Evolutionary conservation across 2,329 filamentous ascomycete genomes (phyloP), one percentile per base, ranked within the genome.

Genomic region (Aspergillus ochraceus): DNA sequence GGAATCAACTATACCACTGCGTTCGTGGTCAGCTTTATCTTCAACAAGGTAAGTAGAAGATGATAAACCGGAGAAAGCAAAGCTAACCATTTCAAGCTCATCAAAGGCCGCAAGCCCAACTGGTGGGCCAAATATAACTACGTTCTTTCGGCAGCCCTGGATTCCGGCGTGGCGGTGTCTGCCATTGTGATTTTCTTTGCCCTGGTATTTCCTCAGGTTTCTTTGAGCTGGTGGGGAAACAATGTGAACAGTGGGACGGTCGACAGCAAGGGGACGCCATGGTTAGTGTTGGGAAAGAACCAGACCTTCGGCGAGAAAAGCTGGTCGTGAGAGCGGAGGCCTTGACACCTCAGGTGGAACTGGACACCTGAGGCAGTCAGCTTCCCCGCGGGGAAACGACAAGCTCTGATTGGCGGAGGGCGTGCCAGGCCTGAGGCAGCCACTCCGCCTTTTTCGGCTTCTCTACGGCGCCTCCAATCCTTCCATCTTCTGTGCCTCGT

Each of bases 141-240:
- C 58, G 71, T 76, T 12, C 64, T 77, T 2, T 74, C 73, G 1
- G 73, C 74, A 12, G 73, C 74, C 1, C 65, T 76, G 10, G 71
- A 73, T 52, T 68, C 68, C 0, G 75, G 72, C 2, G 66, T 74
- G 17, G 75, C 74, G 17, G 66, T 77, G 17, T 70, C 73, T 1
- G 70, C 70, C 1, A 69, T 77, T 24, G 62, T 77, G 17, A 75
- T 76, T 26, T 76, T 77, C 64, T 76, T 77, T 56, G 66, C 65
- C 9, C 65, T 76, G 54, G 70, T 70, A 22, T 76, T 77, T 60
- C 70, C 71, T 2, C 70, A 71, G 3, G 60, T 67, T 11, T 66
- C 47, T 12, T 57, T 74, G 22, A 62, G 52, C 20, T 75, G 72
- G 71, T 74, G 73, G 73, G 72, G 73, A 5, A 78, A 77, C 26